Evolutionary conservation across 2,329 filamentous ascomycete genomes (phyloP).

Genomic region (Fusarium chaquense): DNA sequence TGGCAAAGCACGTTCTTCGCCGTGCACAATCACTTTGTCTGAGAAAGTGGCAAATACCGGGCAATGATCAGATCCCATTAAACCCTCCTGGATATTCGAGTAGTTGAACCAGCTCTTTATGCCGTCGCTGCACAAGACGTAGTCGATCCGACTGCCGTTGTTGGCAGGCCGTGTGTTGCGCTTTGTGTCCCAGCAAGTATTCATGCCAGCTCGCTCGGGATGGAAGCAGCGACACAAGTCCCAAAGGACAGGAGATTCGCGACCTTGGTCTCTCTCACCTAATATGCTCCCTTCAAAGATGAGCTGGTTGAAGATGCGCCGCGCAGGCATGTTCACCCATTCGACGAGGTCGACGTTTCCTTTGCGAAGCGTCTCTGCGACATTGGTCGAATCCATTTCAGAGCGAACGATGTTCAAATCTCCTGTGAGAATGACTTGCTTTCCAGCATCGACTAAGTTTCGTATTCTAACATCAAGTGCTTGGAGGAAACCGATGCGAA

Average conservation of each 20-base stretch:
- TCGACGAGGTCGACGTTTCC: slow-evolving; percentile 75
- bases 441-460: slow-evolving; percentile 83
- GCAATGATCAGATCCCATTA: slow-evolving; percentile 97
- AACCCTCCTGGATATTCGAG: slow-evolving; percentile 90
- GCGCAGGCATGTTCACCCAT: slow-evolving; percentile 77
- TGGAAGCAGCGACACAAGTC: slow-evolving; percentile 88
- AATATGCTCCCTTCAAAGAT: slow-evolving; percentile 77
- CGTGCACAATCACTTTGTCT: slow-evolving; percentile 67
- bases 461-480: slow-evolving; percentile 86
- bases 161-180: slow-evolving; percentile 97
- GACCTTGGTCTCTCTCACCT: slow-evolving; percentile 74
- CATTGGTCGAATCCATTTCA: slow-evolving; percentile 80
- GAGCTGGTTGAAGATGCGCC: slow-evolving; percentile 88
- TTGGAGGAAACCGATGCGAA: slow-evolving; percentile 82
- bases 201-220: slow-evolving; percentile 86
- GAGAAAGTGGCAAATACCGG: slow-evolving; percentile 85
- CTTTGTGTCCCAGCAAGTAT: slow-evolving; percentile 96
- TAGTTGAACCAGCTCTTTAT: slow-evolving; percentile 84
- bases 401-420: slow-evolving; percentile 85
- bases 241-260: slow-evolving; percentile 79
- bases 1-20: slow-evolving; percentile 64
- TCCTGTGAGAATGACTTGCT: slow-evolving; percentile 85
- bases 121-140: slow-evolving; percentile 83
- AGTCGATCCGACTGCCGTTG: slow-evolving; percentile 93
- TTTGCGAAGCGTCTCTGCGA: slow-evolving; percentile 78